Base-by-base conservation (phyloP, 768 basidiomycete genomes). In the Suillus luteus region DNA sequence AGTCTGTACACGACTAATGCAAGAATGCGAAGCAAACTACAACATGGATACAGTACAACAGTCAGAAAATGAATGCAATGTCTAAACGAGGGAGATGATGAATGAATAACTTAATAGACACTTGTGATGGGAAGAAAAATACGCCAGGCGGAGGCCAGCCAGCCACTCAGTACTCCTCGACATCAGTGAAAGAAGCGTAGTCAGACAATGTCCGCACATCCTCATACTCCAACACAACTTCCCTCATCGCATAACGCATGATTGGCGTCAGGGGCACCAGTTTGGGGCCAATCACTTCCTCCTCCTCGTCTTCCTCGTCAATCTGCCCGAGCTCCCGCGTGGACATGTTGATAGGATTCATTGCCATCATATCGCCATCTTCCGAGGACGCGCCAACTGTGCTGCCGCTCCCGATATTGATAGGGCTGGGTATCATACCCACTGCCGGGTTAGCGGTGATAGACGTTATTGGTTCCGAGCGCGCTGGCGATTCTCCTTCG, bases 151-250 rank as follows among this genome's bases (percentile, higher is more conserved):
- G 55, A 68, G 55, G 44, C 66, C 58, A 51, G 60, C 66, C 63
- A 27, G 55, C 41, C 19, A 14, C 64, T 75, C 69, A 90, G 68
- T 89, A 90, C 72, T 90, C 90, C 66, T 91, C 87, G n/a, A 89
- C 83, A 69, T 92, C 74, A 14, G 75, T 76, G 54, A 93, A 77
- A 10, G 90, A 92, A 17, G 89, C 91, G 70, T 93, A 92, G 66
- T 92, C 91, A 8, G 89, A 91, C 40, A 87, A 82, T 15, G 88
- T 88, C 71, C 83, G 83, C 64, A 87, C 85, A 66, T 92, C 89
- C 67, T 92, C 87, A 67, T 92, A 93, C 76, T 95, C 93, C 70
- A 86, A 83, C 19, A 95, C 85, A 10, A 94, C 92, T 71, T 91
- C 88, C 59, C 86, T 80, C 91, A 94, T 94, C 55, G 93, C 93